Conservation (phyloP, 768 basidiomycete species). For the Butyriboletus loyo region DNA sequence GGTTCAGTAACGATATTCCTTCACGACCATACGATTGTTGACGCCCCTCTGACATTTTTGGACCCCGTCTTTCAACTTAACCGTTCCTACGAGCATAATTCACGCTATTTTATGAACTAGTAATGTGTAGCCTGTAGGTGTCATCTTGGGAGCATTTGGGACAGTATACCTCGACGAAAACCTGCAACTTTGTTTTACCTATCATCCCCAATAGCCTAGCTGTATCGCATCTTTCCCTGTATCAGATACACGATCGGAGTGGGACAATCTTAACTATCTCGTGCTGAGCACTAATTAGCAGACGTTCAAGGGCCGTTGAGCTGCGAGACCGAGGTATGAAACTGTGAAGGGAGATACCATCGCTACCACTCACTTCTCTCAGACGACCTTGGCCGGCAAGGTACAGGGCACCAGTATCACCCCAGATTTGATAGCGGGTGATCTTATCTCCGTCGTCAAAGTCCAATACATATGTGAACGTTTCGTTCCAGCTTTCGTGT, state of each 20-base stretch:
- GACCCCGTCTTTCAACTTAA: not conserved
- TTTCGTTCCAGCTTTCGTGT: constrained; percentile 57
- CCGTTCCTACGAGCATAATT: not conserved
- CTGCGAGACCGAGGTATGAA: not conserved
- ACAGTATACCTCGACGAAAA: constrained; percentile 2
- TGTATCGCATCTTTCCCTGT: constrained; percentile 8
- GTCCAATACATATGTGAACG: constrained; percentile 56
- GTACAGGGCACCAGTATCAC: constrained; percentile 63
- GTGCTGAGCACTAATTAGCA: too few species aligned
- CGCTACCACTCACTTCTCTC: constrained; percentile 4
- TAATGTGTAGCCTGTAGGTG: constrained; percentile 19
- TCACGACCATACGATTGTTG: constrained; percentile 1
- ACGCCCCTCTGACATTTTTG: not conserved
- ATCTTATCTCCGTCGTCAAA: constrained; percentile 58
- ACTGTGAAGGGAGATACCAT: not conserved
- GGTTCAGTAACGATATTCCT: constrained; percentile 21
- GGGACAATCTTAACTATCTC: not conserved
- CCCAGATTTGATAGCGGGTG: constrained; percentile 64
- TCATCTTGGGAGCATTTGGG: constrained; percentile 8
- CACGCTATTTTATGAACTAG: constrained; percentile 14
- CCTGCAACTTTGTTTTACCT: not conserved
- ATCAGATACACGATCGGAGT: constrained; percentile 9
- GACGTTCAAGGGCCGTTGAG: not conserved
- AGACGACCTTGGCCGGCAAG: constrained; percentile 53
- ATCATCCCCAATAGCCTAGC: not conserved